Base-by-base conservation (phyloP, 2,329 filamentous ascomycete species). In the Colletotrichum salicis region DNA sequence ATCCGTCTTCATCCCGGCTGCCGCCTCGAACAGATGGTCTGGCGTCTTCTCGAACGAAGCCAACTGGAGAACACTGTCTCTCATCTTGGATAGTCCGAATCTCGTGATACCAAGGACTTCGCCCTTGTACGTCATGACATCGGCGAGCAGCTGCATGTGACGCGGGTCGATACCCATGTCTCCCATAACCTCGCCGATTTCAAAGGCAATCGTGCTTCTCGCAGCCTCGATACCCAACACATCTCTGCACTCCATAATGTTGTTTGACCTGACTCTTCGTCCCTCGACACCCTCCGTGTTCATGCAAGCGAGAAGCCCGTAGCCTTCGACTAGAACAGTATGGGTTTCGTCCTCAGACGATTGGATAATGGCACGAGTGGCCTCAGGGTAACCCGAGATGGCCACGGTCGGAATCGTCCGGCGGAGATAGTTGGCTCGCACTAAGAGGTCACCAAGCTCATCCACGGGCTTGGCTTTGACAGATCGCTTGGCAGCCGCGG, bases 111-210 rank as follows among this genome's bases (percentile, higher is more conserved):
- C 96, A 22, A 98, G 88, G 0, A 99, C 94, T 76, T 98, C 96
- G 62, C 96, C 96, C 85, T 98, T 98, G 88, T 96, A 98, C 1
- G 96, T 98, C 96, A 99, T 99, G 65, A 98, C 95, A 78, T 99
- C 96, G 12, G 96, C 96, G 1, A 99, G 90, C 22, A 99, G 89
- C 80, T 98, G 93, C 95, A 99, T 98, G 84, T 99, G 96, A 67
- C 96, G 93, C 56, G 95, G 96, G 82, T 99, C 96, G 78, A 99
- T 98, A 81, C 90, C 91, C 95, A 99, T 98, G 80, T 92, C 91
- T 45, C 90, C 90, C 95, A 98, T 99, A 79, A 98, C 96, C 64
- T 88, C 87, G 64, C 88, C 89, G 77, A 99, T 98, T 84, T 99
- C 96, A 57, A 89, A 86, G 61, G 96, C 93, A 78, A 99, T 98